Evolutionary conservation across 2,329 filamentous ascomycete genomes (phyloP).

Genomic region (Botrytis pseudocinerea): DNA sequence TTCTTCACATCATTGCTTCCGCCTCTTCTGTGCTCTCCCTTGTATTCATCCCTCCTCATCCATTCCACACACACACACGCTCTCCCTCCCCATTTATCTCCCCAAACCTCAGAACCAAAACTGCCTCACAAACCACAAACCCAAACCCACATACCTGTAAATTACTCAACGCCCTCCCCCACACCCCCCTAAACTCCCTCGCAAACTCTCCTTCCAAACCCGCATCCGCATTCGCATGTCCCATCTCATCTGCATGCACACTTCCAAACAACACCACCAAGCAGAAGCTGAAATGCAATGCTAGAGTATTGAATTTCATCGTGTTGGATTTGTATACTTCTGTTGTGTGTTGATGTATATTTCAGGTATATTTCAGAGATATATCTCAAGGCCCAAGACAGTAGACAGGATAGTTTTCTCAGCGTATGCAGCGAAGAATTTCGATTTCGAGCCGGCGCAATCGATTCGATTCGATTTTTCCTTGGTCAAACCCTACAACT

Average conservation of each 20-base stretch:
- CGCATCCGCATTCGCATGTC: background rate
- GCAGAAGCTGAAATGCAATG: background rate
- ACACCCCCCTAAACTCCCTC: background rate
- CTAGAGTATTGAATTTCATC: background rate
- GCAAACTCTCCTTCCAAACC: background rate
- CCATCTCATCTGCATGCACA: background rate
- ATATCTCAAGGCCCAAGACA: too few relatives aligned
- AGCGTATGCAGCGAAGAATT: too few relatives aligned
- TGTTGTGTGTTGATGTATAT: background rate
- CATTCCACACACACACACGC: background rate
- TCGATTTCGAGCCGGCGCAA: too few relatives aligned
- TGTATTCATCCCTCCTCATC: background rate
- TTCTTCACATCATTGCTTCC: background rate
- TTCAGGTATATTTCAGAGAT: too few relatives aligned
- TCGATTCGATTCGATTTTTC: too few relatives aligned
- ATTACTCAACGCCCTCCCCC: conserved; percentile 20
- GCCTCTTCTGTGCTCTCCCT: background rate
- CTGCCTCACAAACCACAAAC: too few relatives aligned
- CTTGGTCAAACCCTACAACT: too few relatives aligned
- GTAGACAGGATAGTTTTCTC: too few relatives aligned
- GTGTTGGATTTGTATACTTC: background rate
- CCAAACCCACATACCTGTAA: conserved; percentile 11
- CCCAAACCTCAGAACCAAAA: background rate
- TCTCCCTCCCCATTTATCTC: too few relatives aligned
- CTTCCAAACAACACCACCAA: background rate